Conservation (phyloP, 2,329 filamentous ascomycete genomes). For the Alternaria brassicicola region DNA sequence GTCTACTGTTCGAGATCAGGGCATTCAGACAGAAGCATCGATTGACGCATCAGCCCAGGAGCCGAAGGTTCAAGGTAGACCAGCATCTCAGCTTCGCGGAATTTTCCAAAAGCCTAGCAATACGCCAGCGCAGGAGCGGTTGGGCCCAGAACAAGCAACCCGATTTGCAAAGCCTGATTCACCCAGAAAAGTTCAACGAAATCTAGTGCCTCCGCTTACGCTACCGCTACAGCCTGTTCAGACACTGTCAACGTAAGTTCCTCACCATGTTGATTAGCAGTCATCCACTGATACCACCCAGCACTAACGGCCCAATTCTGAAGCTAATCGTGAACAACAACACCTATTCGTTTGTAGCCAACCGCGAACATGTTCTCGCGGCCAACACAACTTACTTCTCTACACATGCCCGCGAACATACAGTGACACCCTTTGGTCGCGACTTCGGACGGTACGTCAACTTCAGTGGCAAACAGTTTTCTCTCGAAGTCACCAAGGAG, state of each 20-base stretch:
- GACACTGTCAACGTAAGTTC: not conserved
- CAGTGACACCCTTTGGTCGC: not conserved
- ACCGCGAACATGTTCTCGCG: not conserved
- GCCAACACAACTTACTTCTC: not conserved
- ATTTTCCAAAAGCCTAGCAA: not conserved
- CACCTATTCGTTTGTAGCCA: too few species aligned
- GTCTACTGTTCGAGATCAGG: not conserved
- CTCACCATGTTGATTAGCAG: not conserved
- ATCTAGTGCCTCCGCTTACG: not conserved
- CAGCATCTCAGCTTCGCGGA: not conserved
- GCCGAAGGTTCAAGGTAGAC: not conserved
- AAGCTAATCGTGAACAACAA: not conserved
- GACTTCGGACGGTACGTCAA: not conserved
- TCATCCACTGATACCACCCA: not conserved
- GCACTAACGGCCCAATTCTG: not conserved
- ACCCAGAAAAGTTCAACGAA: not conserved
- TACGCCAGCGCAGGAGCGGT: not conserved
- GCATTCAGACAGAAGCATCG: not conserved
- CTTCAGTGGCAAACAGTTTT: not conserved
- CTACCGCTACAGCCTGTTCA: not conserved
- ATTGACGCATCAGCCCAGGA: not conserved
- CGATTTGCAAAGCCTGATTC: not conserved
- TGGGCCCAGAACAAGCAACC: not conserved
- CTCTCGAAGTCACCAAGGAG: not conserved
- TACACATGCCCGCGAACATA: not conserved